A percentile compares a stretch with the other conserved stretches of the same genome.
Conservation (phyloP, 1,139 yeast genomes). For the Barnettozyma hawaiiensis region DNA sequence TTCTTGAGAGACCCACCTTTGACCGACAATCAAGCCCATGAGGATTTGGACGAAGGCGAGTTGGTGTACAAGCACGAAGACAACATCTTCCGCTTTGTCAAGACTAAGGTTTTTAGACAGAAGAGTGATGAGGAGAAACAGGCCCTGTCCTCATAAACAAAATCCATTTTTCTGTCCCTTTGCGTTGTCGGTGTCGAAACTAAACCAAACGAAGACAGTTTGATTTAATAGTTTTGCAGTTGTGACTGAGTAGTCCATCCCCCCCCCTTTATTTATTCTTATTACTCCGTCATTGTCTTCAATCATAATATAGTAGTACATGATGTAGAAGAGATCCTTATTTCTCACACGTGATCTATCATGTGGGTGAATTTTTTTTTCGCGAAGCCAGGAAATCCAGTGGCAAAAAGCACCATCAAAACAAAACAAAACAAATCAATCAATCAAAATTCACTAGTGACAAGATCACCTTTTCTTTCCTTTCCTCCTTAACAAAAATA, state of each 20-base stretch:
- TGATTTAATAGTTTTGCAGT: background rate
- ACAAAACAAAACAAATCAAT: too few relatives aligned
- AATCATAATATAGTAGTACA: too few relatives aligned
- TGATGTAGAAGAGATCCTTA: too few relatives aligned
- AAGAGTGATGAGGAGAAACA: slow-evolving; percentile 1
- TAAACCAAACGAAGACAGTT: background rate
- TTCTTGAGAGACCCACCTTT: slow-evolving; percentile 50
- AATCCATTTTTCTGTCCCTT: too few relatives aligned
- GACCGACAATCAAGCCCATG: slow-evolving; percentile 27
- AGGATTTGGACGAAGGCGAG: slow-evolving; percentile 37
- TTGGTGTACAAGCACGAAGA: slow-evolving; percentile 33
- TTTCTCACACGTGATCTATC: background rate
- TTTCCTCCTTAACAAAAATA: background rate
- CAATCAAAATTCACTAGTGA: too few relatives aligned
- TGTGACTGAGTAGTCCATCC: too few relatives aligned
- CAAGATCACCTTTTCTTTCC: background rate
- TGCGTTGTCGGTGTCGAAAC: background rate
- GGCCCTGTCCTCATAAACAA: background rate
- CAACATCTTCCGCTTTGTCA: slow-evolving; percentile 28
- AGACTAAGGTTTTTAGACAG: slow-evolving; percentile 7
- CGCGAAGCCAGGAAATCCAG: slow-evolving; percentile 1
- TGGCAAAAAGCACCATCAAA: slow-evolving; percentile 1
- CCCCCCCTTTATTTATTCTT: too few relatives aligned
- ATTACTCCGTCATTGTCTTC: too few relatives aligned
- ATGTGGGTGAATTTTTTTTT: background rate